Base-by-base conservation (phyloP, 1,284 basidiomycete genomes). In the Ganoderma boninense region DNA sequence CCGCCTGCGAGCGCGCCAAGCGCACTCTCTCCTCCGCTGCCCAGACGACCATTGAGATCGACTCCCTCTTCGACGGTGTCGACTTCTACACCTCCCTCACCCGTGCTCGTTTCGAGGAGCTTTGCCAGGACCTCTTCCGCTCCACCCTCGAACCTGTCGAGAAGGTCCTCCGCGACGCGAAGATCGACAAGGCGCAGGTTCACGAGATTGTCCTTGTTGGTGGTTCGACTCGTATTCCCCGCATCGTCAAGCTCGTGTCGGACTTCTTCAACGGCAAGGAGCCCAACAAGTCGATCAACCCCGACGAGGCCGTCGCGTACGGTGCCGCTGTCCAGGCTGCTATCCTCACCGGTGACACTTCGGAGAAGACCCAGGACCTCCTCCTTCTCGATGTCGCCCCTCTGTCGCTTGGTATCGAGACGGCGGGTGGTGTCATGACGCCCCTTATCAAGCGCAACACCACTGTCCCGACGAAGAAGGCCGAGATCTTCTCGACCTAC, bases 251-350 rank as follows among this genome's bases (percentile, higher is more conserved):
- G 87, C 94, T 98, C 81, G 96, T 99, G 64, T 97, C 95, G 70
- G 97, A 99, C 87, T 97, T 96, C 90, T 99, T 99, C 92, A 96
- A 96, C 83, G 97, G 97, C 83, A 96, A 96, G 87, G 95, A 97
- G 87, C 95, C 94, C 80, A 95, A 95, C 89, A 95, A 95, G 88
- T 93, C 90, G 83, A 99, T 99, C 90, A 99, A 99, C 92, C 98
- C 98, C 73, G 97, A 99, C 79, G 98, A 99, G 87, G 98, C 98
- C 72, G 97, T 99, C 76, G 97, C 98, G 52, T 98, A 98, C 85
- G 98, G 98, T 89, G 98, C 97, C 76, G 97, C 98, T 75, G 97
- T 99, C 79, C 98, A 99, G 87, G 97, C 97, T 72, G 97, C 97
- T 80, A 98, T 99, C 79, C 93, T 99, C 72, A 95, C 97, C 43